Conservation (phyloP, 371 early-diverging fungal genomes). For the Actinomortierella ambigua region DNA sequence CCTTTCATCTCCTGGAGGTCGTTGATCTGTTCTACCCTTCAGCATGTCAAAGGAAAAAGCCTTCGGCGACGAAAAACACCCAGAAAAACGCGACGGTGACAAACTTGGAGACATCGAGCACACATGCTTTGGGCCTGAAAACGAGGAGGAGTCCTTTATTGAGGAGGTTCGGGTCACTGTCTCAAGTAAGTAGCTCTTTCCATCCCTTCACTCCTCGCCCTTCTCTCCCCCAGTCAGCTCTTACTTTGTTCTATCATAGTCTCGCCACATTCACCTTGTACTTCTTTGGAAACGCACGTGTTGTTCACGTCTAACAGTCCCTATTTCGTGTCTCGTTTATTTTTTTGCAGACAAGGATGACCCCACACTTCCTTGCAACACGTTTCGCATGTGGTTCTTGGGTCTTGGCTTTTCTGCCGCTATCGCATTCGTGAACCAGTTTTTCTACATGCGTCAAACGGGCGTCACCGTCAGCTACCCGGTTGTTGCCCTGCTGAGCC, state of each 20-base stretch:
- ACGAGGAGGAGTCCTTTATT: constrained; percentile 75
- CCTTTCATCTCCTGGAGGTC: no score
- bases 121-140: constrained; percentile 21
- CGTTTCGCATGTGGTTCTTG: constrained; percentile 76
- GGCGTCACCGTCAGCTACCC: constrained; percentile 44
- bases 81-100: no score
- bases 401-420: constrained; percentile 64
- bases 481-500: constrained; percentile 63
- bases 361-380: constrained; percentile 69
- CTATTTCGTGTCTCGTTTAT: neutral
- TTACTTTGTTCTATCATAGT: no score
- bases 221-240: no score
- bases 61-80: no score
- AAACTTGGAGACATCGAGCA: constrained; percentile 2
- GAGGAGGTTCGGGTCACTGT: constrained; percentile 76
- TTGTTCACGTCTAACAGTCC: no score
- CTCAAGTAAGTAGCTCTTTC: constrained; percentile 44
- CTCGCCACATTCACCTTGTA: no score
- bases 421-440: constrained; percentile 74
- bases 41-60: no score
- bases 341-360: constrained; percentile 58
- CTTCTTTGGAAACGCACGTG: no score
- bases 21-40: no score
- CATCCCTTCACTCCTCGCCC: no score
- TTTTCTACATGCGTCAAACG: constrained; percentile 74